These are phyloP conservation scores for Ceratocystiopsis minuta DNA, from an alignment of 2,329 filamentous ascomycete species.

Conservation along the genomic window DNA sequence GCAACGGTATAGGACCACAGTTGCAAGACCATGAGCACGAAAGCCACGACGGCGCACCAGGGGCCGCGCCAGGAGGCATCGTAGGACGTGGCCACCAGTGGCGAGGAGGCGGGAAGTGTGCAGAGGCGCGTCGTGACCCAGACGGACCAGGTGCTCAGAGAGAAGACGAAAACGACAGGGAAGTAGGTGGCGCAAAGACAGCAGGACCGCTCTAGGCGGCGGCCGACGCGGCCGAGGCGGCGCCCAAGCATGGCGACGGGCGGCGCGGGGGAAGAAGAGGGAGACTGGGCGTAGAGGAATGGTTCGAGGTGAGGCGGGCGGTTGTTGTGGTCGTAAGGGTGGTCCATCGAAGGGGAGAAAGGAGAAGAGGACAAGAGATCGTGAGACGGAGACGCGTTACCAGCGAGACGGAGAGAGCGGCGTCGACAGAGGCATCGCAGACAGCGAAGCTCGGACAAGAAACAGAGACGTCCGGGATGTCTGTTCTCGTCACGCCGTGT, in stretches of 20 bases:
- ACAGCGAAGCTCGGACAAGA: no score
- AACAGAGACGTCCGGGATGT: no score
- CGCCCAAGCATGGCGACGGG: conserved; percentile 29
- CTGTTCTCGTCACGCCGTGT: no score
- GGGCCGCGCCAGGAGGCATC: conserved; percentile 2
- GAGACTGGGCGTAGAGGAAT: neutral
- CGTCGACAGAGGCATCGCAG: no score
- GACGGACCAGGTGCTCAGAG: conserved; percentile 81
- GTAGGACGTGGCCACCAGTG: neutral
- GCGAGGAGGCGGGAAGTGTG: conserved; percentile 29
- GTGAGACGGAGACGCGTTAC: no score
- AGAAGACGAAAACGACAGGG: conserved; percentile 77
- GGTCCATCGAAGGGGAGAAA: neutral
- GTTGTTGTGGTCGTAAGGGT: no score
- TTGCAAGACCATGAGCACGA: conserved; percentile 58
- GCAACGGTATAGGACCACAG: conserved; percentile 84
- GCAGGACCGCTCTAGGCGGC: conserved; percentile 64
- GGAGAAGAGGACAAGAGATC: no score
- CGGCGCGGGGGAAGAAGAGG: neutral
- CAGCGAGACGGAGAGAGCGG: no score
- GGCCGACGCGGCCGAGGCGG: conserved; percentile 50
- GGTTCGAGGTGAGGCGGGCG: conserved; percentile 6
- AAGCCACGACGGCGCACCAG: conserved; percentile 37
- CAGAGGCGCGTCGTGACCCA: conserved; percentile 70
- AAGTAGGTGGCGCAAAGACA: conserved; percentile 66